A percentile compares a stretch with the other conserved stretches of the same genome.
phyloP scores from a whole-genome alignment of 176 grass and related monocot species.

The Oryza rufipogon region DNA sequence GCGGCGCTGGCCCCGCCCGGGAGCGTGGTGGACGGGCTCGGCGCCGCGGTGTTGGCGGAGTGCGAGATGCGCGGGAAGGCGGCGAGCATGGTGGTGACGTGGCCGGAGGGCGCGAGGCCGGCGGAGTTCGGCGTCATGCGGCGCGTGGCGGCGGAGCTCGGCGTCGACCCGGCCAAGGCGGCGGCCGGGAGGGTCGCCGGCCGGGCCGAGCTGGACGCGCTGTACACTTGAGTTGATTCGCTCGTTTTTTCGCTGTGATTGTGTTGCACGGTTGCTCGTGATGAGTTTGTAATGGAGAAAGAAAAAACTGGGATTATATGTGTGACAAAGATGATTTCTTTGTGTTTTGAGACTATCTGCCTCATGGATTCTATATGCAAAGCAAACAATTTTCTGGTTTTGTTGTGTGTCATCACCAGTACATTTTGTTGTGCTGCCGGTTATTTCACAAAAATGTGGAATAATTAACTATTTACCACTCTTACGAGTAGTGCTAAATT shows the following conservation, averaged over 20 bases:
- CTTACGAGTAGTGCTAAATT: too few species aligned
- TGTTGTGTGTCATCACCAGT: neutral
- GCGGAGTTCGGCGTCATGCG: constrained; percentile 45
- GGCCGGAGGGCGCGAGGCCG: constrained; percentile 61
- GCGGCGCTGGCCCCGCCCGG: constrained; percentile 65
- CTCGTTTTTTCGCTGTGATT: neutral
- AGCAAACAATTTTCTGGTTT: neutral
- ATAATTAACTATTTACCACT: too few species aligned
- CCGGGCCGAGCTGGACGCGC: constrained; percentile 50
- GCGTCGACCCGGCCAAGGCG: constrained; percentile 46
- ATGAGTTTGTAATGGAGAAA: constrained; percentile 1
- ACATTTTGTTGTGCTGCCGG: neutral
- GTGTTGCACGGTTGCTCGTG: neutral
- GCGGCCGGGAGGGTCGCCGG: constrained; percentile 43
- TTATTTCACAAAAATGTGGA: too few species aligned
- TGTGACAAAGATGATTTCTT: neutral
- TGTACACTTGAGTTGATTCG: constrained; percentile 59
- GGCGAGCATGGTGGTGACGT: constrained; percentile 76
- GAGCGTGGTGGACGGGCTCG: constrained; percentile 83
- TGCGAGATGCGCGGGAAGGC: constrained; percentile 78
- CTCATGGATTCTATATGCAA: neutral
- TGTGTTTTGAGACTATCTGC: neutral
- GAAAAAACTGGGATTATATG: constrained; percentile 13
- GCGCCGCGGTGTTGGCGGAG: constrained; percentile 70
- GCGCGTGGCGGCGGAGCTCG: constrained; percentile 53